Conservation (phyloP, 441 rosid genomes). For the Flueggea neowawraea region DNA sequence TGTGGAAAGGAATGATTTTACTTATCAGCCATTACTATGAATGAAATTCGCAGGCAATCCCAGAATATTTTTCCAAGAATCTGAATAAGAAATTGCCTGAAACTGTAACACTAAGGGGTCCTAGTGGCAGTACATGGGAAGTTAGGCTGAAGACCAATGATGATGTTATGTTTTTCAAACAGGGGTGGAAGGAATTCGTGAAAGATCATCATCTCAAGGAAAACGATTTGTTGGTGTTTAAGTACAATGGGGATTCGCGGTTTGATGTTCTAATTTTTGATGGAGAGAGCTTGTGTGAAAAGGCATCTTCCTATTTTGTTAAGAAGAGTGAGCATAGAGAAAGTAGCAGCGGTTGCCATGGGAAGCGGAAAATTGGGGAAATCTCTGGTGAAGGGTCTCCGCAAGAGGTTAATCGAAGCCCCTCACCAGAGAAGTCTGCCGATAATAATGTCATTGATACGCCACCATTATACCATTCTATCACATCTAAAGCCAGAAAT, state of each 20-base stretch:
- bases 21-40: background rate
- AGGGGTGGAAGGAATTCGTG: conserved; percentile 39
- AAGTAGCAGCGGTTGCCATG: conserved; percentile 10
- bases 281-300: conserved; percentile 26
- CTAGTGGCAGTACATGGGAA: conserved; percentile 25
- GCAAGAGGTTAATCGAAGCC: conserved; percentile 19
- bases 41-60: conserved; percentile 21
- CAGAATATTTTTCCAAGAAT: conserved; percentile 23
- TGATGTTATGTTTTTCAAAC: conserved; percentile 14
- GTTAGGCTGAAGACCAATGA: conserved; percentile 18
- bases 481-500: conserved; percentile 3
- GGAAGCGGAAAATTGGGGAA: conserved; percentile 19
- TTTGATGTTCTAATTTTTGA: conserved; percentile 27
- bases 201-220: conserved; percentile 24
- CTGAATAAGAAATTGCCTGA: conserved; percentile 25
- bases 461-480: conserved; percentile 11
- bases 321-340: conserved; percentile 17
- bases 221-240: conserved; percentile 34
- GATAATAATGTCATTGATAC: conserved; percentile 17
- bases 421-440: conserved; percentile 28
- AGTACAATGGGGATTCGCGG: conserved; percentile 28
- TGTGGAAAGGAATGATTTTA: background rate
- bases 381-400: conserved; percentile 16
- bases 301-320: conserved; percentile 29
- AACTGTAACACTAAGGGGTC: conserved; percentile 20